A percentile compares a stretch with the other conserved stretches of the same genome.
These are phyloP conservation scores for Coffea canephora DNA, from an alignment of 257 asterid species.

Conservation along the genomic window DNA sequence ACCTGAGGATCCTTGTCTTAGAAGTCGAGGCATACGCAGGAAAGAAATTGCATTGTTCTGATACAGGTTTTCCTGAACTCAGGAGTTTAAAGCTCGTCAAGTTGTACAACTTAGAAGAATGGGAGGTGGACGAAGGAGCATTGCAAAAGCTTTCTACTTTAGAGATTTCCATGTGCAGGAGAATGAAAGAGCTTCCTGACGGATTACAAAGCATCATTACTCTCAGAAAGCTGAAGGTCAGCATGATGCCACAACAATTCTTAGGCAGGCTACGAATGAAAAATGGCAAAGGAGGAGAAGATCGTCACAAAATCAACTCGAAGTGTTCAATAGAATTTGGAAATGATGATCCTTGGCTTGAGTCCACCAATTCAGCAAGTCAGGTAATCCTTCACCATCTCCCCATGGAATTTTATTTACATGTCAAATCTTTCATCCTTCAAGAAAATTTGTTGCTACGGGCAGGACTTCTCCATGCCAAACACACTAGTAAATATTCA, in stretches of 20 bases:
- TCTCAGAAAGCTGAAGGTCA: background rate
- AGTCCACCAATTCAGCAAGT: background rate
- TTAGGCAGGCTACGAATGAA: background rate
- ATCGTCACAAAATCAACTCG: background rate
- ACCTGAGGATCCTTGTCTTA: constrained; percentile 21
- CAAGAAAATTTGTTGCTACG: no score
- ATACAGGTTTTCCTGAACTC: constrained; percentile 19
- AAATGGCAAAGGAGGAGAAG: background rate
- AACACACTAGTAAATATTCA: no score
- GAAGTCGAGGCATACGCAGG: constrained; percentile 20
- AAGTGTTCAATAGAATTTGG: background rate
- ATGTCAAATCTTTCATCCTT: no score
- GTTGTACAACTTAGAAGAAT: constrained; percentile 9
- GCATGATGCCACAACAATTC: constrained; percentile 8
- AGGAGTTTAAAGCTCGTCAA: constrained; percentile 18
- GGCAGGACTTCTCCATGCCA: no score
- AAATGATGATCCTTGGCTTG: background rate
- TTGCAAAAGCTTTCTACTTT: constrained; percentile 29
- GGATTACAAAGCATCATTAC: background rate
- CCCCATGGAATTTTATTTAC: no score
- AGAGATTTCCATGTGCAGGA: constrained; percentile 9
- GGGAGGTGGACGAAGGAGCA: background rate
- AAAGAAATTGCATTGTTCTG: constrained; percentile 2
- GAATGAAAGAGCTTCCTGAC: constrained; percentile 9
- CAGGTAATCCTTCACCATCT: no score